Base-by-base conservation (phyloP, 192 early-diverging fungal genomes). In the Podila horticola region DNA sequence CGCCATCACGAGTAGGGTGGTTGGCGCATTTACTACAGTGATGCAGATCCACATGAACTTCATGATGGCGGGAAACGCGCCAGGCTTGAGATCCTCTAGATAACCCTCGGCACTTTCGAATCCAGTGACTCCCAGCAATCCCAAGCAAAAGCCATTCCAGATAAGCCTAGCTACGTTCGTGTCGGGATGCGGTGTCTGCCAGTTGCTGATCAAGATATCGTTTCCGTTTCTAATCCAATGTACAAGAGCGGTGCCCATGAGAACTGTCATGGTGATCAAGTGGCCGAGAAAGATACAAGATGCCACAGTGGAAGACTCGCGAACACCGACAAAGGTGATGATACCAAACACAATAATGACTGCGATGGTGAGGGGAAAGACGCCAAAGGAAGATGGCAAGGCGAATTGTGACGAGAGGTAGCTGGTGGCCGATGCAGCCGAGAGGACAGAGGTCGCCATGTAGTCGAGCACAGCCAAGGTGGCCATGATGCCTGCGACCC, bases 51-150 rank as follows among this genome's bases (percentile, higher is more conserved):
- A 84, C 84, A 90, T 87, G 63, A 88, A 89, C 58, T 87, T 69
- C 89, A 90, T 86, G 38, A 86, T 79, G 57, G 88, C 88, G 19
- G 86, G 87, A 74, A 86, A 90, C 0, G 84, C 86, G n/a, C 83
- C 83, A 24, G 85, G 86, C 50, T 86, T 85, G 59, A 86, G 73
- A 65, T 90, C 88, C 74, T 90, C 86, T 34, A 90, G 86, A 63
- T 87, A 89, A 48, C 89, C 88, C 38, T 75, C 81, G 33, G 87
- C 86, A 17, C 77, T 72, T 72, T 89, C 88, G 60, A 87, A 84
- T 5, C 88, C 88, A 22, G 88, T 86, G 64, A 84, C 82, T 17
- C 86, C 85, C 30, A 90, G 82, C 59, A 90, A 76, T 45, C 89
- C 89, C 13, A 88, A 66, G 59, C 89, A 90, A 48, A 88, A 82